Conservation (phyloP, 768 basidiomycete species). For the Mycena rebaudengoi region DNA sequence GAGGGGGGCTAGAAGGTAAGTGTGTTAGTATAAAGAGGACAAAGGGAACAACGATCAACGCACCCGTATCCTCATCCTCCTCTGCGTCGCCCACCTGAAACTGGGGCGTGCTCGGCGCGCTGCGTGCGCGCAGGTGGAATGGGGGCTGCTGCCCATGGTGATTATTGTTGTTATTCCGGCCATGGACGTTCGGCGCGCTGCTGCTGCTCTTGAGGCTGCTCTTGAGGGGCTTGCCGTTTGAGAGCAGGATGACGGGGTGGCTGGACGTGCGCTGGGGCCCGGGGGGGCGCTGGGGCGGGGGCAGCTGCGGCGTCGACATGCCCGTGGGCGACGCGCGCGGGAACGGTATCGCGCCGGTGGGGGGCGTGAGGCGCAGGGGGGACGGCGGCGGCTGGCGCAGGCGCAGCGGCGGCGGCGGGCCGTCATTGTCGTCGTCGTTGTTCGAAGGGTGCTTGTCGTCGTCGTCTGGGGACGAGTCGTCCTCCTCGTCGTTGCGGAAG, state of each 20-base stretch:
- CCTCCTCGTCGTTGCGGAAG: constrained; percentile 43
- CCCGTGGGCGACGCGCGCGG: constrained; percentile 44
- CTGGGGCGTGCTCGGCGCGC: constrained; percentile 10
- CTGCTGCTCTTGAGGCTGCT: background rate
- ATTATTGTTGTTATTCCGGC: no score
- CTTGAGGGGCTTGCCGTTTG: constrained; percentile 44
- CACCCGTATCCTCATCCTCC: background rate
- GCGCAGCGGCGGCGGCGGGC: constrained; percentile 31
- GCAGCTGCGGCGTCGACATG: constrained; percentile 26
- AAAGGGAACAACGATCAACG: background rate
- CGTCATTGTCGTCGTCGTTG: constrained; percentile 34
- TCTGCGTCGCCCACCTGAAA: background rate
- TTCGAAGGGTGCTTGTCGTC: constrained; percentile 24
- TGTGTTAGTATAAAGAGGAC: background rate
- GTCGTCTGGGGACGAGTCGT: constrained; percentile 42
- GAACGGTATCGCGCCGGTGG: constrained; percentile 45
- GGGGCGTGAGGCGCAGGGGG: constrained; percentile 11
- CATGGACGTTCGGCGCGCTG: constrained; percentile 12
- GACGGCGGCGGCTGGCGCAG: constrained; percentile 18
- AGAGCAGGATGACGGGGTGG: constrained; percentile 48
- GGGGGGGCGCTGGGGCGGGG: constrained; percentile 40
- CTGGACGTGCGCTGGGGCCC: constrained; percentile 32
- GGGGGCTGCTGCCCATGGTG: background rate
- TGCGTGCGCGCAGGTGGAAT: constrained; percentile 1
- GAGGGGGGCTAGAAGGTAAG: background rate